Evolutionary conservation across 2,329 filamentous ascomycete species (phyloP).

Genomic region (Ascocoryne sarcoides): DNA sequence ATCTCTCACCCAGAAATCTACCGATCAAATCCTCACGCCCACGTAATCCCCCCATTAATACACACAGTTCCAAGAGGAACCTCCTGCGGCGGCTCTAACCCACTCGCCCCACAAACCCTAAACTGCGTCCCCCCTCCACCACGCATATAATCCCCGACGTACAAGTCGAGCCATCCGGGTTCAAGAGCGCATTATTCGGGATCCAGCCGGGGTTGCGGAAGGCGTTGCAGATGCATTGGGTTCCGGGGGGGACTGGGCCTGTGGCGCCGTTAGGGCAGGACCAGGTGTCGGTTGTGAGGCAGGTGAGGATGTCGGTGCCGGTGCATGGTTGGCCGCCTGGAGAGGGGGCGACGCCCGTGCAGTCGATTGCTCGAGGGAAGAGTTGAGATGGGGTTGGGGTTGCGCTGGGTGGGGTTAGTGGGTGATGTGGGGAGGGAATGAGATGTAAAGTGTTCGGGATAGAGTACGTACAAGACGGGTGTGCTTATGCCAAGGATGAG

Average conservation of each 20-base stretch:
- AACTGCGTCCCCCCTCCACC: conserved; percentile 3
- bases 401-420: not conserved
- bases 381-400: not conserved
- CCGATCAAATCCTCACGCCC: conserved; percentile 1
- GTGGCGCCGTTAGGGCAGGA: conserved; percentile 5
- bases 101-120: conserved; percentile 5
- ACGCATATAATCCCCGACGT: conserved; percentile 1
- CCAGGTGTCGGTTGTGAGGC: conserved; percentile 2
- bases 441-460: too few relatives aligned
- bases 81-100: conserved; percentile 3
- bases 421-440: not conserved
- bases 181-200: conserved; percentile 2
- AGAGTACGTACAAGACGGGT: too few relatives aligned
- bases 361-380: conserved; percentile 1
- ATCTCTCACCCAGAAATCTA: too few relatives aligned
- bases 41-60: conserved; percentile 4
- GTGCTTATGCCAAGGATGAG: too few relatives aligned
- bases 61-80: conserved; percentile 4
- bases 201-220: conserved; percentile 4
- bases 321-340: conserved; percentile 5
- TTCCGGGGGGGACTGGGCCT: conserved; percentile 3
- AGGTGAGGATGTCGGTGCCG: conserved; percentile 2
- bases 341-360: conserved; percentile 3
- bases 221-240: conserved; percentile 5
- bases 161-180: conserved; percentile 1